Evolutionary conservation across 2,329 filamentous ascomycete species (phyloP), one percentile per base, ranked within the genome.

Genomic region (Fusarium sp.): DNA sequence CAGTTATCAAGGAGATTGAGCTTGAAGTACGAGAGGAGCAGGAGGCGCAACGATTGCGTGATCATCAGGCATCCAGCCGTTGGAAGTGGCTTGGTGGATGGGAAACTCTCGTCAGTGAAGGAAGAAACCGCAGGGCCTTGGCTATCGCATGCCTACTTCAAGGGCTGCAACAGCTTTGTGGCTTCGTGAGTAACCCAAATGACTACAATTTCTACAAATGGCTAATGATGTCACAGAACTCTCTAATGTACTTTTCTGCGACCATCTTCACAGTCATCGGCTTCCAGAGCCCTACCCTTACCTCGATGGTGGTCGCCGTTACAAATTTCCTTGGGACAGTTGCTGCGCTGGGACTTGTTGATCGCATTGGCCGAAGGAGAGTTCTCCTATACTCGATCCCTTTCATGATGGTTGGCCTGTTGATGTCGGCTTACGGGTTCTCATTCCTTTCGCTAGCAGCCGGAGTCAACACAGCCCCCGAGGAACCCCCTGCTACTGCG

Each of bases 211-310:
- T 6, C 16, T 49, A 58, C 20, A 15, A 8, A 34, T 32, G 6
- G 22, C 47, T 67, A 58, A 75, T 44, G 4, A 6, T 45, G 11
- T 24, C 14, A 14, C 71, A 90, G 88, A 97, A 97, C 81, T 94
- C 92, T 14, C 84, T 97, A 30, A 97, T 97, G 93, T 97, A 97
- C 80, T 97, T 94, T 77, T 94, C 92, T 1, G 92, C 92, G 6
- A 94, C 92, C 10, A 93, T 95, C 30, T 95, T 95, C 77, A 87
- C 88, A 5, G 85, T 94, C 32, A 86, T 97, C 1, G 91, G 91
- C 1, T 97, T 97, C 78, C 85, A 87, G 44, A 91, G 89, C 59
- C 93, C 94, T 8, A 96, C 93, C 0, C 86, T 95, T 52, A 94
- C 92, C 2, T 93, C 93, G 2, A 86, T 97, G 63, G 90, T 90